Evolutionary conservation across 2,329 filamentous ascomycete species (phyloP).

Genomic region (Cladosporium sp.): DNA sequence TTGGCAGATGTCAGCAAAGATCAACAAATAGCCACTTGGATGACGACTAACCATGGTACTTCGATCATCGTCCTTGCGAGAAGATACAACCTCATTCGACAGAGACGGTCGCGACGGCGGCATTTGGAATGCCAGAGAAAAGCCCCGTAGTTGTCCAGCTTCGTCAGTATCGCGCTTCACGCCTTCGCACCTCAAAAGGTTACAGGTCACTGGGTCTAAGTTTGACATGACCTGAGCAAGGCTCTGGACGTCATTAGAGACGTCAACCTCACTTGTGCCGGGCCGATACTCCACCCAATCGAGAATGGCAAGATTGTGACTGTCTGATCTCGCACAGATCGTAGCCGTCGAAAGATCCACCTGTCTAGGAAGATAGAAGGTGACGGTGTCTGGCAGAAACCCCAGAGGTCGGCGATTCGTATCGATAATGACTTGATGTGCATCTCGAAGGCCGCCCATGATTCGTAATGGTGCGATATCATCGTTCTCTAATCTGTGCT

Average conservation of each 20-base stretch:
- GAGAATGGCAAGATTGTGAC: background rate
- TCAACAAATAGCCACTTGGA: background rate
- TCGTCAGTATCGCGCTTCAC: background rate
- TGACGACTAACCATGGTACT: background rate
- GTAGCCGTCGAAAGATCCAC: background rate
- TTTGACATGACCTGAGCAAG: slow-evolving; percentile 4
- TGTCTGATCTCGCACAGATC: background rate
- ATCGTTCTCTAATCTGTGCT: background rate
- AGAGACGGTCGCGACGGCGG: background rate
- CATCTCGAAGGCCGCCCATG: background rate
- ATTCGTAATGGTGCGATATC: background rate
- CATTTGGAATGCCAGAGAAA: slow-evolving; percentile 5
- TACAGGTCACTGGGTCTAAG: slow-evolving; percentile 1
- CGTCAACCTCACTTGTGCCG: background rate
- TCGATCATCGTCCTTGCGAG: background rate
- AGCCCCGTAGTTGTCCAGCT: background rate
- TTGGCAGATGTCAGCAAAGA: background rate
- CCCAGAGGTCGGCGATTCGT: background rate
- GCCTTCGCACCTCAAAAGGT: background rate
- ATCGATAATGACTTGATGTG: background rate
- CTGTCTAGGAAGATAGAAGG: background rate
- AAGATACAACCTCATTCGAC: background rate
- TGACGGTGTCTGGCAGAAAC: background rate
- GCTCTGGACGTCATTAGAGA: background rate
- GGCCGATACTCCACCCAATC: background rate